These are phyloP conservation scores for Nakaseomyces delphensis DNA, from an alignment of 1,139 yeast species.

Conservation along the genomic window DNA sequence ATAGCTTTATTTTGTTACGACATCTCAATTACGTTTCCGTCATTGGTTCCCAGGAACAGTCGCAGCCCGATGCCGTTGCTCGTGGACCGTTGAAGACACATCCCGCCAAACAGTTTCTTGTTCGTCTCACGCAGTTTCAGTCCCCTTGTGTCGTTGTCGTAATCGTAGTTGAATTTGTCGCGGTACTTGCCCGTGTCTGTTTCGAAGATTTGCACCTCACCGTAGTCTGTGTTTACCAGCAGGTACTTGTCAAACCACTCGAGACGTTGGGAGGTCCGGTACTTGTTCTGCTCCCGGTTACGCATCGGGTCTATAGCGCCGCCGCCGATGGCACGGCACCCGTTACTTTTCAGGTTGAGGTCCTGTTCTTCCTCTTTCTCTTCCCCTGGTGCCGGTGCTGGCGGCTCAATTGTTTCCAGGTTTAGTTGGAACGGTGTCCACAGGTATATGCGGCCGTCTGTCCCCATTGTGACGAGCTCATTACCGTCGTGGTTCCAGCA, in stretches of 20 bases:
- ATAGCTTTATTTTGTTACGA: neutral
- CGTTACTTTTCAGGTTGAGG: slow-evolving; percentile 26
- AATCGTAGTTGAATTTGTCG: slow-evolving; percentile 18
- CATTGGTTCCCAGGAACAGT: slow-evolving; percentile 17
- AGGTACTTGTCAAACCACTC: slow-evolving; percentile 48
- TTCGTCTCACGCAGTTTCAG: slow-evolving; percentile 7
- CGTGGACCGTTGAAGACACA: slow-evolving; percentile 8
- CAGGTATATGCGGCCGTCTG: slow-evolving; percentile 22
- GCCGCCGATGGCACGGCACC: slow-evolving; percentile 2
- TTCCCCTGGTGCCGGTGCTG: neutral
- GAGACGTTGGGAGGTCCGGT: slow-evolving; percentile 37
- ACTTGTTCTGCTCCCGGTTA: slow-evolving; percentile 16
- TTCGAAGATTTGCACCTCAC: slow-evolving; percentile 62
- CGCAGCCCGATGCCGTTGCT: slow-evolving; percentile 16
- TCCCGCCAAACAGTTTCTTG: slow-evolving; percentile 6
- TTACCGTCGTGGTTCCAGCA: slow-evolving; percentile 21
- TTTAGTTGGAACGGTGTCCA: slow-evolving; percentile 20
- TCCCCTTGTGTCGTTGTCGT: slow-evolving; percentile 1
- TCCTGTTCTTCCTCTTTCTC: neutral
- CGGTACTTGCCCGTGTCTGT: slow-evolving; percentile 50
- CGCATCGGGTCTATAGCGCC: slow-evolving; percentile 39
- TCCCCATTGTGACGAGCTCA: slow-evolving; percentile 18
- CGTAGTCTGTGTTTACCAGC: slow-evolving; percentile 58
- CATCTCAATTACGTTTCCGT: slow-evolving; percentile 6
- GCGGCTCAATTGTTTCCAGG: slow-evolving; percentile 2